Base-by-base conservation (phyloP, 495 filamentous ascomycete species). In the Penicillium tannophilum region DNA sequence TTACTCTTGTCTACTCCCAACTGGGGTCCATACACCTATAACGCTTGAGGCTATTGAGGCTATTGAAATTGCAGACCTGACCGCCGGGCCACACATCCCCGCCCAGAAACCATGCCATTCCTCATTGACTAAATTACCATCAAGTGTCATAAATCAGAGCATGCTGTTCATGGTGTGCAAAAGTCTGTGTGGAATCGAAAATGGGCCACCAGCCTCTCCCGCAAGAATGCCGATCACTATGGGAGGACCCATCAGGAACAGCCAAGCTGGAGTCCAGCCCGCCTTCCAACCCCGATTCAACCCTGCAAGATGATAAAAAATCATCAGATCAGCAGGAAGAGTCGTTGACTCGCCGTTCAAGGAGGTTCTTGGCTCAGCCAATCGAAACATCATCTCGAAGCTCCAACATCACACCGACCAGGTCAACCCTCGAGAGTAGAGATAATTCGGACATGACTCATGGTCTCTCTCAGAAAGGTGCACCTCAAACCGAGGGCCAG, bases 311-410 rank as follows among this genome's bases (percentile, higher is more conserved):
- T 49, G 16, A 17, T 33, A 1, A 49, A 39, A 41, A 16, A 5
- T 33, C 43, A 26, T n/a, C 52, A 19, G 41, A 9, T n/a, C 36
- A 44, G n/a, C 23, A 54, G 3, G 19, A 4, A 24, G 52, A 56
- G 11, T 12, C 52, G 20, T 30, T 43, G 16, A 43, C 35, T 1
- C 33, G 28, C 12, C 44, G 23, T 8, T 59, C 64, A 23, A 61
- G 67, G 28, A 65, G 53, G 47, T 72, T 90, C 61, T 74, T 82
- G 7, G 85, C 86, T 2, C 82, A 91, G 63, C 80, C 88, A 6
- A 82, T 89, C 47, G 88, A 90, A 68, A 90, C 85, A n/a, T 79
- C 82, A 9, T 79, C 84, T 17, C 77, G 85, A 53, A 80, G 79
- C 12, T 82, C 81, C 79, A 59, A 78, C 74, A 12, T 79, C 75